Evolutionary conservation across 768 basidiomycete genomes (phyloP).

Genomic region (Termitomyces sp.): DNA sequence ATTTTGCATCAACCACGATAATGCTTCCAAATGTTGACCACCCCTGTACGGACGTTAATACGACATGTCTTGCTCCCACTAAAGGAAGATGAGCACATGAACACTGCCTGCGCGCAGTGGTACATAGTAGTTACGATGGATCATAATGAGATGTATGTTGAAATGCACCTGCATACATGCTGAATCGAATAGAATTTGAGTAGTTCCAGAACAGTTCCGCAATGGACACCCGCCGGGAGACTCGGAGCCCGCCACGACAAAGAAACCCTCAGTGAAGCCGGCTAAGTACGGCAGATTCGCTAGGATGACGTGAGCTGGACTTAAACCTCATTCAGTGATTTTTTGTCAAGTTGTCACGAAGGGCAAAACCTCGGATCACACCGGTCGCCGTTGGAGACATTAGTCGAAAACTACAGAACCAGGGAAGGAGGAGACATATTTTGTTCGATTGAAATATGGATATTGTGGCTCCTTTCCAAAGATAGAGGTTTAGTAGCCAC

Average conservation of each 20-base stretch:
- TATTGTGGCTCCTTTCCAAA: neutral
- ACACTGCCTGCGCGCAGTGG: conserved; percentile 20
- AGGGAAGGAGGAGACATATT: neutral
- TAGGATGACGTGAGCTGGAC: neutral
- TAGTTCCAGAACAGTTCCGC: too few species aligned
- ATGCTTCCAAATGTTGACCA: conserved; percentile 20
- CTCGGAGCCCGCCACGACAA: too few species aligned
- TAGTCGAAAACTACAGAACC: neutral
- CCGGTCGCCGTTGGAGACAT: neutral
- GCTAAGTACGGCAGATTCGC: too few species aligned
- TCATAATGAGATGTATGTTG: neutral
- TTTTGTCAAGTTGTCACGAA: neutral
- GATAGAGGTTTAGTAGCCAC: neutral
- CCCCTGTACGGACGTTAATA: conserved; percentile 25
- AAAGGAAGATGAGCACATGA: conserved; percentile 22
- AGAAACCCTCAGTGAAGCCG: too few species aligned
- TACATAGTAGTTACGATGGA: too few species aligned
- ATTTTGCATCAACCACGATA: conserved; percentile 22
- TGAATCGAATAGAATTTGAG: neutral
- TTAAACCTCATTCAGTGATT: too few species aligned
- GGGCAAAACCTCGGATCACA: neutral
- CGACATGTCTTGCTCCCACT: conserved; percentile 19
- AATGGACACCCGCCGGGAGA: too few species aligned
- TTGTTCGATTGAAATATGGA: neutral
- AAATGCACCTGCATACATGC: neutral